Evolutionary conservation across 139 green algal species (phyloP), one percentile per base, ranked within the genome.

Genomic region (Chlorella vulgaris): DNA sequence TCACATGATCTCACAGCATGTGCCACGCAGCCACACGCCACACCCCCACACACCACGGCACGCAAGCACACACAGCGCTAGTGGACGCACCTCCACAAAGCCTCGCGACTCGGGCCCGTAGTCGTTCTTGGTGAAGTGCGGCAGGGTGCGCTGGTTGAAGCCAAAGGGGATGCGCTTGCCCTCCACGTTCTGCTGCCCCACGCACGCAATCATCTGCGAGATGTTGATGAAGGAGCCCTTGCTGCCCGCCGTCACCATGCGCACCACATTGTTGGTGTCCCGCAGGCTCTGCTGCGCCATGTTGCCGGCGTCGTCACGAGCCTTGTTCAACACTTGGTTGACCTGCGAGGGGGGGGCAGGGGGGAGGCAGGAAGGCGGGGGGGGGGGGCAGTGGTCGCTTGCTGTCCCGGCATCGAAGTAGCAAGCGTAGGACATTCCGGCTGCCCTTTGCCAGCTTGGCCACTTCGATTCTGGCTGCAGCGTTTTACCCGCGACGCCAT

Each of bases 201-300:
- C 96, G 78, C 97, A 99, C 0, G 96, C 97, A 90, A 98, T 98
- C 96, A 99, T 99, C 95, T 98, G 92, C 61, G 96, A 99, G 88
- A 99, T 99, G 92, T 99, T 99, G 89, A 99, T 98, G 92, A 98
- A 98, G 40, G 92, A 98, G 40, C 97, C 97, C 92, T 99, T 99
- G 85, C 86, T 94, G 31, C 96, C 96, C 18, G 93, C 94, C 5
- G 91, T 96, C 40, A 99, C 96, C 97, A 99, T 99, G 84, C 94
- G 94, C 85, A 99, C 96, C 31, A 99, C 95, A 86, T 99, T 99
- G 93, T 99, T 99, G 75, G 88, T 91, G 80, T 96, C 96, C 47
- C 89, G 85, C 63, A 99, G 87, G 19, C 38, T 43, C 62, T 74
- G 60, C 86, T 98, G 94, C 24, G 97, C 97, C 38, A 86, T 92